These are phyloP conservation scores for Chytridium lagenaria DNA, from an alignment of 371 early-diverging fungal genomes.

Conservation along the genomic window DNA sequence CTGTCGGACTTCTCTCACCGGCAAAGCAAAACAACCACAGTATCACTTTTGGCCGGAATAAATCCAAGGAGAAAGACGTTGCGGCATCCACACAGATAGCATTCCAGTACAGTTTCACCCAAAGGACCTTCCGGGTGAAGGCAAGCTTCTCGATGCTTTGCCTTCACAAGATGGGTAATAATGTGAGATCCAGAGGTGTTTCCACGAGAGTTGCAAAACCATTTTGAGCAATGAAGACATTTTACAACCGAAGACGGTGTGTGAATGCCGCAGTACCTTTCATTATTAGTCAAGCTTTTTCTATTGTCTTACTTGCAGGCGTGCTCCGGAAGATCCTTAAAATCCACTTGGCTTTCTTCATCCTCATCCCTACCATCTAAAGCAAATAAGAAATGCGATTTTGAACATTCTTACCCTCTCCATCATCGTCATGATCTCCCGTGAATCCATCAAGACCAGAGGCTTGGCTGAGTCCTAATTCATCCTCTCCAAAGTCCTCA, in stretches of 20 bases:
- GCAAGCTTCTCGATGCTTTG: constrained; percentile 93
- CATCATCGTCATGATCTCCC: constrained; percentile 23
- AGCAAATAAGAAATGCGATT: constrained; percentile 11
- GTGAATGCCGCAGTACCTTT: constrained; percentile 91
- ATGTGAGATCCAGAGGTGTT: constrained; percentile 95
- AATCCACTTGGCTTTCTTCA: constrained; percentile 9
- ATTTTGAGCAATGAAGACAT: constrained; percentile 91
- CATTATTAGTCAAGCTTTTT: too few species aligned
- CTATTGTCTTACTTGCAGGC: constrained; percentile 88
- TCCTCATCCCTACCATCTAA: constrained; percentile 38
- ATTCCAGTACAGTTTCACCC: constrained; percentile 93
- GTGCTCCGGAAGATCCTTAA: constrained; percentile 76
- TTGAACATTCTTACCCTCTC: constrained; percentile 14
- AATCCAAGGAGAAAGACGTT: constrained; percentile 97
- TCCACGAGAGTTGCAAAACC: constrained; percentile 97
- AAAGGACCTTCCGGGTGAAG: constrained; percentile 90
- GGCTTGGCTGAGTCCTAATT: background rate
- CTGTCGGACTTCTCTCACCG: constrained; percentile 58
- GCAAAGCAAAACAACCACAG: constrained; percentile 96
- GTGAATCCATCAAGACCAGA: background rate
- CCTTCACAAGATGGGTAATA: constrained; percentile 92
- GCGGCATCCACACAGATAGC: constrained; percentile 95
- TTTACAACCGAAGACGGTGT: constrained; percentile 88
- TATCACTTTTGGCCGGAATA: constrained; percentile 97
- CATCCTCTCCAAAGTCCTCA: constrained; percentile 24